These are phyloP conservation scores for Gardenia jasminoides DNA, from an alignment of 257 asterid species.

Conservation along the genomic window DNA sequence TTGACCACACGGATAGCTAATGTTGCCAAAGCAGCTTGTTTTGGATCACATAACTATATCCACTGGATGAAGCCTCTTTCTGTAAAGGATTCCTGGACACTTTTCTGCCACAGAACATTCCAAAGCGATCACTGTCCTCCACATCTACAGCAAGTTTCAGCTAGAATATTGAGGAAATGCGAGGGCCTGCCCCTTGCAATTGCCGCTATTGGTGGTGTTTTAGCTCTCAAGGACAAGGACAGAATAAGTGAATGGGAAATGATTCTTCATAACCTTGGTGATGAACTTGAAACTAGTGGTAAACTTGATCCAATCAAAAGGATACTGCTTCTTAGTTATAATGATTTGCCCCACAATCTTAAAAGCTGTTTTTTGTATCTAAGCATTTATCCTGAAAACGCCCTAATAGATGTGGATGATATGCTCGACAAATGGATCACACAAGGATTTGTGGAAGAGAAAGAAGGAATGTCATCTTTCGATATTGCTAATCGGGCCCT, in stretches of 20 bases:
- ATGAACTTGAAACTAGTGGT: not conserved
- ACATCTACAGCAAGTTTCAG: constrained; percentile 12
- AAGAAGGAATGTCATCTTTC: not conserved
- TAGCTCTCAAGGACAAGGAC: constrained; percentile 9
- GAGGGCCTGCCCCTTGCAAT: not conserved
- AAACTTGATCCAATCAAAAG: not conserved
- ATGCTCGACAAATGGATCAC: not conserved
- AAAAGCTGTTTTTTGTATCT: constrained; percentile 13
- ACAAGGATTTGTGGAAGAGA: constrained; percentile 3
- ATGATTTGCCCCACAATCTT: constrained; percentile 5
- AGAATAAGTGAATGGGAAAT: constrained; percentile 4
- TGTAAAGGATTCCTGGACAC: too few species aligned
- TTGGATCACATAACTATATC: too few species aligned
- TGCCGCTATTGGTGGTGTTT: constrained; percentile 29
- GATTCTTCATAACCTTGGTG: constrained; percentile 3
- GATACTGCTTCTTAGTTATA: constrained; percentile 18
- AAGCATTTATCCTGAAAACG: constrained; percentile 22
- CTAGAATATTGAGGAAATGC: constrained; percentile 17
- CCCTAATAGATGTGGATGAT: not conserved
- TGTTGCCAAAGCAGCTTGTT: too few species aligned
- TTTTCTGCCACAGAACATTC: constrained; percentile 23
- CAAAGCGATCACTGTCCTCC: constrained; percentile 18
- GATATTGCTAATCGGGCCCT: not conserved
- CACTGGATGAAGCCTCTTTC: too few species aligned
- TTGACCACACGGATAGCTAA: too few species aligned